These are phyloP conservation scores for Fusarium sp. DNA, from an alignment of 2,329 filamentous ascomycete species.

Conservation along the genomic window DNA sequence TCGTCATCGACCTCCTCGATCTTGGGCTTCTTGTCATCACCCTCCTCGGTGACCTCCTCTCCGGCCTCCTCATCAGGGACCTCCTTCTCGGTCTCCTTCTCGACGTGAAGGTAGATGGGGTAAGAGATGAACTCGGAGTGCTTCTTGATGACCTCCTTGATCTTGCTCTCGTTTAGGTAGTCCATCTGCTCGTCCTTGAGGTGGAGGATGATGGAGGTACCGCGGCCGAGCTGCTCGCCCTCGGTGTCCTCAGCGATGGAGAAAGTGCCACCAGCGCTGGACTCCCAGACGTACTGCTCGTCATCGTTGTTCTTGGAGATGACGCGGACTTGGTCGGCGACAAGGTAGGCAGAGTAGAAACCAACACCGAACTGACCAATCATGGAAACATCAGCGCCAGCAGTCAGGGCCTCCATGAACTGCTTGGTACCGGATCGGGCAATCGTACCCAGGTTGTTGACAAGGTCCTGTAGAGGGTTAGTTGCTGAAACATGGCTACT, in stretches of 20 bases:
- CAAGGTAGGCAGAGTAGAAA: constrained; percentile 99
- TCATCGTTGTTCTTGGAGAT: constrained; percentile 99
- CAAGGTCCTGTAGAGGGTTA: constrained; percentile 76
- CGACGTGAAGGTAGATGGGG: constrained; percentile 99
- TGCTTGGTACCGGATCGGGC: constrained; percentile 99
- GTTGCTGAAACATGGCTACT: neutral
- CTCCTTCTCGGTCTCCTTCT: constrained; percentile 99
- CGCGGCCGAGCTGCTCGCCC: constrained; percentile 90
- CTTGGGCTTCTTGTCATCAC: constrained; percentile 94
- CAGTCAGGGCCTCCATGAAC: constrained; percentile 99
- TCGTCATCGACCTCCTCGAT: constrained; percentile 92
- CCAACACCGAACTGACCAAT: constrained; percentile 99
- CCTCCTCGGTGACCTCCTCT: constrained; percentile 71
- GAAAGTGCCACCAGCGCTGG: constrained; percentile 96
- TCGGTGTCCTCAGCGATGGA: constrained; percentile 91
- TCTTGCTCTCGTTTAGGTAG: constrained; percentile 98
- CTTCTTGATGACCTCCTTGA: constrained; percentile 99
- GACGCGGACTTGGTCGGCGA: constrained; percentile 95
- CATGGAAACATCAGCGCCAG: constrained; percentile 99
- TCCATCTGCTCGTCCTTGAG: constrained; percentile 99
- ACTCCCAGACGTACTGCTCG: constrained; percentile 99
- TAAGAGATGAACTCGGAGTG: constrained; percentile 99
- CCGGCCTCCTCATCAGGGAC: constrained; percentile 91
- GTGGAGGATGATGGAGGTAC: constrained; percentile 98
- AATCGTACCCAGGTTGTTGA: constrained; percentile 99